Base-by-base conservation (phyloP, 2,329 filamentous ascomycete genomes). In the Cryphonectria radicalis region DNA sequence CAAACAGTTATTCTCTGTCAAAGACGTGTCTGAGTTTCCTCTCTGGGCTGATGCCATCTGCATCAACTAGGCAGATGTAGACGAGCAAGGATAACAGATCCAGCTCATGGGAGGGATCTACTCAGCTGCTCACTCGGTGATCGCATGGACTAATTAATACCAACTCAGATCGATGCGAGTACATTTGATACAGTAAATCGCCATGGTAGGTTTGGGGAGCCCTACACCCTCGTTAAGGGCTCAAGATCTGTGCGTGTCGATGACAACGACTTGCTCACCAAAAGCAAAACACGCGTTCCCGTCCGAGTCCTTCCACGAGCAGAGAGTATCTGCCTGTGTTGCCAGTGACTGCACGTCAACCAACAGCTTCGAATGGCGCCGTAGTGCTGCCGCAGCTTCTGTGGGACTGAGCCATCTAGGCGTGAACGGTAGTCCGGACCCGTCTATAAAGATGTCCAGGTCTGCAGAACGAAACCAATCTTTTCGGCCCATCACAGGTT, bases 241-340 rank as follows among this genome's bases (percentile, higher is more conserved):
- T 40, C 40, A 60, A 37, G 10, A 19, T 25, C 2, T 25, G 19
- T 22, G 25, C 5, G 25, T 32, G 7, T 63, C 67, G 14, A 73
- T 57, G 43, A 53, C 40, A 22, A 70, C 35, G 5, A 71, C 66
- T 7, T 50, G 65, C 17, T 63, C 4, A n/a, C 63, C 65, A 42
- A 42, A 53, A 1, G 55, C 43, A 25, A 68, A 63, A 40, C 57
- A 73, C 4, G 32, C n/a, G 1, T 59, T 40, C 5, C 69, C 63
- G 4, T 69, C n/a, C 8, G 22, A n/a, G 32, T 57, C 63, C 28
- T 40, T 68, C 7, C 25, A n/a, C 37, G 42, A 22, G n/a, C 14
- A 68, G 1, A 25, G 13, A 7, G 35, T 42, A 8, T 63, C 43
- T 17, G 13, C 5, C 5, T 32, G 46, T 4, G 37, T n/a, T 28